These are phyloP conservation scores for Pleurotus pulmonarius DNA, from an alignment of 768 basidiomycete species.

Conservation along the genomic window DNA sequence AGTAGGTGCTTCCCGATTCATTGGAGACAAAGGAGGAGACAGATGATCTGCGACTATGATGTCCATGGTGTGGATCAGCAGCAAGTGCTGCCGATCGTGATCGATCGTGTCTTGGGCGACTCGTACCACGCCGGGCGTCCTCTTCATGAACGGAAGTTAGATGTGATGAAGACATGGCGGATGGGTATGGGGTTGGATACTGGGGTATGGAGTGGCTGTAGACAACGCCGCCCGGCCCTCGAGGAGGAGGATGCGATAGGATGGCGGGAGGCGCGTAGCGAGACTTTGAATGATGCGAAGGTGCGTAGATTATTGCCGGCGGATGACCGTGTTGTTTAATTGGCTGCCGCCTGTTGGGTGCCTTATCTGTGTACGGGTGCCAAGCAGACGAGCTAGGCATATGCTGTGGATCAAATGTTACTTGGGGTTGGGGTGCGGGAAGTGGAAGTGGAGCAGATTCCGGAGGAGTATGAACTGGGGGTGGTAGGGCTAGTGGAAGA, in stretches of 20 bases:
- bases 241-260: conserved; percentile 48
- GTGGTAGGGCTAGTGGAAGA: conserved; percentile 24
- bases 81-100: conserved; percentile 19
- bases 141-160: conserved; percentile 36
- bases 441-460: conserved; percentile 22
- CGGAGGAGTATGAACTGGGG: conserved; percentile 22
- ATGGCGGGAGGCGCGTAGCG: conserved; percentile 61
- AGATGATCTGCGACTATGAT: conserved; percentile 24
- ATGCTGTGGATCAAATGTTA: conserved; percentile 28
- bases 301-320: conserved; percentile 57
- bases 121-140: conserved; percentile 19
- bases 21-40: conserved; percentile 43
- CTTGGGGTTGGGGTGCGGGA: conserved; percentile 36
- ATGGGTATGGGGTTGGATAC: conserved; percentile 39
- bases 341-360: conserved; percentile 16
- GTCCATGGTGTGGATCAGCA: conserved; percentile 10
- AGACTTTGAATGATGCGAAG: conserved; percentile 42
- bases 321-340: conserved; percentile 38
- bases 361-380: conserved; percentile 22
- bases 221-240: conserved; percentile 58
- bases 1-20: conserved; percentile 70
- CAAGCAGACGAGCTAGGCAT: conserved; percentile 29
- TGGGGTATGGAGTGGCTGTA: conserved; percentile 67
- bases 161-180: conserved; percentile 29
- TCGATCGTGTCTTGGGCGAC: conserved; percentile 23